Evolutionary conservation across 768 basidiomycete species (phyloP), one percentile per base, ranked within the genome.

Genomic region (Kwoniella dejecticola): DNA sequence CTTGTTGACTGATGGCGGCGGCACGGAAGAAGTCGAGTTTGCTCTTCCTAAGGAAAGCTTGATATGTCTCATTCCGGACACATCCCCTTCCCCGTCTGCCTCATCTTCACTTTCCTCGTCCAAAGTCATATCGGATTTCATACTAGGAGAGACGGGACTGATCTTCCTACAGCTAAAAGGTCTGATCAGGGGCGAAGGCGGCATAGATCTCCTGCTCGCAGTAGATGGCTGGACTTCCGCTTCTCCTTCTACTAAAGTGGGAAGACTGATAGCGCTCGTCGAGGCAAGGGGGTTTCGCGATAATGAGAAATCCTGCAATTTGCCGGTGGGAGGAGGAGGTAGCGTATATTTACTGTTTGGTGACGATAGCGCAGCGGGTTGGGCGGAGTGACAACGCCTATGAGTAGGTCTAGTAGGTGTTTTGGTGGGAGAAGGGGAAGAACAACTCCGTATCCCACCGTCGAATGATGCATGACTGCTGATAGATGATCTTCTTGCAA

Each of bases 221-320:
- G 42, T 52, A 24, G 17, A 24, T 23, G 44, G 7, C 7, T 30
- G 40, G 10, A 54, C 56, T 2, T 29, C 49, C 6, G 19, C 10
- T 29, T 48, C 50, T 21, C 45, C 52, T 44, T 68, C 67, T n/a
- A 41, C 56, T 2, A 68, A 36, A 31, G 67, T 68, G 4, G 67
- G 67, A 24, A 68, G 45, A 52, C 58, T 61, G 40, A 68, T 46
- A 0, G 67, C 62, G 38, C 62, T 63, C 7, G 63, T 62, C n/a
- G 67, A 68, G 3, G 63, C 67, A 3, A 68, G 60, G 4, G 63
- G 42, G 38, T 68, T 68, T 17, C 59, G 27, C 4, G 62, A 63
- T 24, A 59, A 42, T 2, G 60, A 61, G 47, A 63, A 63, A 40
- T 68, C 67, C 1, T 57, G 47, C n/a, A 68, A 41, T 46, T 56